Evolutionary conservation across 805 yeast genomes (phyloP).

Genomic region (Pichia gijzeniarum): DNA sequence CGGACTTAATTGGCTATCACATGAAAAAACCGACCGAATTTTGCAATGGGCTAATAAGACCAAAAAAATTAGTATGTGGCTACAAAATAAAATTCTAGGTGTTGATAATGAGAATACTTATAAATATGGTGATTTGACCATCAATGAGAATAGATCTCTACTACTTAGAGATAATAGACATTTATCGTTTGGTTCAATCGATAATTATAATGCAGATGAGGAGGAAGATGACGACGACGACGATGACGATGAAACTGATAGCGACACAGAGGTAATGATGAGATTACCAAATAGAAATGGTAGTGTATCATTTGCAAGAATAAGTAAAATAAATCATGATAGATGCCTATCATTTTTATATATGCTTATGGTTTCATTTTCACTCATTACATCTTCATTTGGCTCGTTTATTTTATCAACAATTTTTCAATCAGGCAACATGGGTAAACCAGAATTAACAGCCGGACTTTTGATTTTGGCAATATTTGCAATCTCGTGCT

Average conservation of each 20-base stretch:
- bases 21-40: constrained; percentile 7
- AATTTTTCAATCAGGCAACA: constrained; percentile 16
- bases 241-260: constrained; percentile 9
- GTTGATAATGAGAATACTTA: not conserved
- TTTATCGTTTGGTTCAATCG: constrained; percentile 8
- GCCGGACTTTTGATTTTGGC: constrained; percentile 25
- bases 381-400: constrained; percentile 37
- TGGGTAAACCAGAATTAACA: constrained; percentile 9
- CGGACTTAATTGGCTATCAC: constrained; percentile 12
- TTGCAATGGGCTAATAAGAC: constrained; percentile 6
- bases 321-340: constrained; percentile 33
- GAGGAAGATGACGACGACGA: constrained; percentile 1
- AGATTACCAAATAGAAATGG: not conserved
- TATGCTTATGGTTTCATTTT: constrained; percentile 32
- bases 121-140: not conserved
- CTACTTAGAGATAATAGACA: constrained; percentile 6
- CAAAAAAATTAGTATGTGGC: constrained; percentile 1
- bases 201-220: constrained; percentile 6
- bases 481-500: constrained; percentile 34
- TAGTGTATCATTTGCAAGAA: not conserved
- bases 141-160: constrained; percentile 4
- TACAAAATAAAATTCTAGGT: constrained; percentile 4
- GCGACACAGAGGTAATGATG: constrained; percentile 4
- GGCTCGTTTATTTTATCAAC: constrained; percentile 33
- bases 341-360: constrained; percentile 40